A percentile compares a stretch with the other conserved stretches of the same genome.
Evolutionary conservation across 345 rosid species (phyloP).

Genomic region (rapeseed (Brassica napus)): Da-Ae NC_063445.1:26078001-26078500

Average conservation of each 20-base stretch:
- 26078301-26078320: not conserved
- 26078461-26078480: not conserved
- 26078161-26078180: not conserved
- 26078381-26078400: not conserved
- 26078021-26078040: not conserved
- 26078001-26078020: not conserved
- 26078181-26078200: not conserved
- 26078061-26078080: not conserved
- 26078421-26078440: not conserved
- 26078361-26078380: not conserved
- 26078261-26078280: not conserved
- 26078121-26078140: not conserved
- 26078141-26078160: not conserved
- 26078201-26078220: not conserved
- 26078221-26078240: not conserved
- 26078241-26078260: not conserved
- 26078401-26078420: not conserved
- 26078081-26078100: not conserved
- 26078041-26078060: not conserved
- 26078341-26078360: slow-evolving; percentile 4
- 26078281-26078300: not conserved
- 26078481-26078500: not conserved
- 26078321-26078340: slow-evolving; percentile 1
- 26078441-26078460: not conserved
- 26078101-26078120: not conserved